Percentiles rank a stretch among this genome's conserved stretches.
Conservation (phyloP, 2,329 filamentous ascomycete genomes). For the Alternaria brassicicola region DNA sequence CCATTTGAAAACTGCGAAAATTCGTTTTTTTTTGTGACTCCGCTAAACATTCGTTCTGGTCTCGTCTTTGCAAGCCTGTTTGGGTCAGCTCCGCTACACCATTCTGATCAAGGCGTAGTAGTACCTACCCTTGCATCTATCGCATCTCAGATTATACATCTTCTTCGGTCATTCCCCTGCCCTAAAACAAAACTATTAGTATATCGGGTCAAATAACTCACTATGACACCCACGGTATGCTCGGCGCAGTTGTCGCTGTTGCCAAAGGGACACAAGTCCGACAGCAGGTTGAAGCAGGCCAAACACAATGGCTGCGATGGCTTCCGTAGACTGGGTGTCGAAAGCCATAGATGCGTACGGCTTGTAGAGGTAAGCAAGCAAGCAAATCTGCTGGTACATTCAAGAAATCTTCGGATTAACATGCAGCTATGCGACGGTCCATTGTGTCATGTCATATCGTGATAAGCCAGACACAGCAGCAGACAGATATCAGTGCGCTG, state of each 20-base stretch:
- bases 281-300: slow-evolving; percentile 23
- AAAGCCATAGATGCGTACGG: background rate
- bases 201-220: background rate
- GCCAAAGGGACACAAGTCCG: slow-evolving; percentile 20
- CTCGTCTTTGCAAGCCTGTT: background rate
- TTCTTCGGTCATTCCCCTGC: background rate
- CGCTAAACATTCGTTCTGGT: background rate
- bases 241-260: slow-evolving; percentile 18
- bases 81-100: background rate
- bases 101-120: background rate
- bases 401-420: too few relatives aligned
- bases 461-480: too few relatives aligned
- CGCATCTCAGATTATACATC: background rate
- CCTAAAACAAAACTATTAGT: background rate
- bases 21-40: too few relatives aligned
- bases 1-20: too few relatives aligned
- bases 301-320: slow-evolving; percentile 21
- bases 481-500: too few relatives aligned
- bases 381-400: too few relatives aligned
- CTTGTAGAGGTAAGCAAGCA: too few relatives aligned
- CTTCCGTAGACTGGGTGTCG: slow-evolving; percentile 1
- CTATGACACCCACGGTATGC: slow-evolving; percentile 12
- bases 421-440: too few relatives aligned
- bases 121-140: background rate
- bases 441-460: too few relatives aligned